These are phyloP conservation scores for Grifola frondosa DNA, from an alignment of 1,284 basidiomycete species.

Conservation along the genomic window DNA sequence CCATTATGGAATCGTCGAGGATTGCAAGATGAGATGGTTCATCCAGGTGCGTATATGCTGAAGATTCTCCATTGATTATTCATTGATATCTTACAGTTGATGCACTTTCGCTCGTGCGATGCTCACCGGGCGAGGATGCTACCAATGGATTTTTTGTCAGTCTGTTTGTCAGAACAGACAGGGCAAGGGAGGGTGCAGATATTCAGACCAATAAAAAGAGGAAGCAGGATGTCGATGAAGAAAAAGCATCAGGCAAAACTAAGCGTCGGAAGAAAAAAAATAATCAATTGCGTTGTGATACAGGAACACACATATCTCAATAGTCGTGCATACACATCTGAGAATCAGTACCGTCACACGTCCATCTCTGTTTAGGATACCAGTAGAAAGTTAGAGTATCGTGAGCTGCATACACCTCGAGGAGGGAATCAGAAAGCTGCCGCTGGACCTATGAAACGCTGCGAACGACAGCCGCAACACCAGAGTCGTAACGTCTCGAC, in stretches of 20 bases:
- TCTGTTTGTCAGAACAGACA: slow-evolving; percentile 58
- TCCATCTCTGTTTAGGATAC: neutral
- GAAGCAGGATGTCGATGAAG: slow-evolving; percentile 7
- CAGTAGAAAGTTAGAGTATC: slow-evolving; percentile 6
- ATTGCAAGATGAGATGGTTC: slow-evolving; percentile 57
- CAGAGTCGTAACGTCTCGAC: too few species aligned
- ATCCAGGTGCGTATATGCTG: slow-evolving; percentile 37
- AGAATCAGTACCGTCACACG: too few species aligned
- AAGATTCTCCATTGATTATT: neutral
- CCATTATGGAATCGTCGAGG: slow-evolving; percentile 83
- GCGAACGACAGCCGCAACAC: too few species aligned
- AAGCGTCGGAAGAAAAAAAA: slow-evolving; percentile 26
- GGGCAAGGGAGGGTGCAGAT: slow-evolving; percentile 3
- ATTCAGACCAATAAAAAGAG: slow-evolving; percentile 5
- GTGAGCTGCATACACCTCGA: slow-evolving; percentile 17
- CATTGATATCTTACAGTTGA: slow-evolving; percentile 40
- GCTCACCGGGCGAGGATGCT: slow-evolving; percentile 79
- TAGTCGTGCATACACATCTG: too few species aligned
- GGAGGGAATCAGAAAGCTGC: neutral
- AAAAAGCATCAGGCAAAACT: slow-evolving; percentile 9
- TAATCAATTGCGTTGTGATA: slow-evolving; percentile 1
- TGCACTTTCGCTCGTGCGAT: slow-evolving; percentile 77
- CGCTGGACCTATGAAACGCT: too few species aligned
- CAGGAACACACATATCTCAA: too few species aligned
- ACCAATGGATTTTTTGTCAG: slow-evolving; percentile 97